Base-by-base conservation (phyloP, 2,329 filamentous ascomycete species). In the Fusarium bulbicola region DNA sequence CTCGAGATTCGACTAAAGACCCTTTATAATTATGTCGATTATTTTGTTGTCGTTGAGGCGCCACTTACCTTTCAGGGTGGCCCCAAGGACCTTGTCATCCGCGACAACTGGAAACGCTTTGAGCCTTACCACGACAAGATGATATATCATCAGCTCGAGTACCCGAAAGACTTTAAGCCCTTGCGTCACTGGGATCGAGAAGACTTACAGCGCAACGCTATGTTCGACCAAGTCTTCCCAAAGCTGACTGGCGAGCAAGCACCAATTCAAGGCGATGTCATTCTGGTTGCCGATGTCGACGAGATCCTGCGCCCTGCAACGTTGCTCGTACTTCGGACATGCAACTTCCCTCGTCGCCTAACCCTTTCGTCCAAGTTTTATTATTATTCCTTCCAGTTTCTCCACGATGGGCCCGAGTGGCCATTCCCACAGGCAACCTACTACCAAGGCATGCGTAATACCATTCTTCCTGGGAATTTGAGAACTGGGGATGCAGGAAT, bases 41-140 rank as follows among this genome's bases (percentile, higher is more conserved):
- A 91, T 80, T 92, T 91, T 74, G 83, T 92, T 75, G 85, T 92
- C 39, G 85, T 92, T 57, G 90, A 92, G 81, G 86, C 87, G 2
- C 78, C 82, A 24, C 85, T 82, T 56, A 91, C 89, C 3, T 92
- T 92, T 73, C 90, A 89, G 21, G 86, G 86, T 40, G 81, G 81
- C 3, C 80, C 83, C 14, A 92, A 92, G 80, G 85, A 87, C 4
- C 82, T 91, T 18, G 78, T 83, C 40, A 83, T 91, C 64, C 81
- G 82, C 18, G 83, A 88, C 18, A 88, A 88, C 79, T 86, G 88
- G 84, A 79, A 82, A 30, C 80, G 80, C 12, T 90, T 92, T 74
- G 75, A 79, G 18, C 78, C 83, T 18, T 92, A 87, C 76, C 84
- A 87, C 70, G 79, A 86, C 72, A 89, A 92, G 82, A 90, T 92